phyloP scores from a whole-genome alignment of 495 filamentous ascomycete genomes.

The Annulohypoxylon stygium region DNA sequence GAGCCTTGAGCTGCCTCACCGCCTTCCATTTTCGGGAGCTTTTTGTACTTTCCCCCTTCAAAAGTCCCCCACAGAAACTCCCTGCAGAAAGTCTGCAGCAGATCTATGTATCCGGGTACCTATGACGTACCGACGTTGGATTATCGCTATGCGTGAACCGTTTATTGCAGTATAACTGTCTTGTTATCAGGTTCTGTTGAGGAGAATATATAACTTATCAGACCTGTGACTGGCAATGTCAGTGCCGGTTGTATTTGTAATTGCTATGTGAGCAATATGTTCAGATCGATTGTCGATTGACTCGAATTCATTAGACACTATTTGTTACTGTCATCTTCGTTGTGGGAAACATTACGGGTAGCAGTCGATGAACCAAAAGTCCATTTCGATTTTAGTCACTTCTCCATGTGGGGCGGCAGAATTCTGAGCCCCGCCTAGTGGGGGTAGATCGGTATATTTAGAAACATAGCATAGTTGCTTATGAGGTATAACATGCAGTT shows the following conservation, averaged over 20 bases:
- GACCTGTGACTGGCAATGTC: not conserved
- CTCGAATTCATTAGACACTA: not conserved
- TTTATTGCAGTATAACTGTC: not conserved
- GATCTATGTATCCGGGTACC: not conserved
- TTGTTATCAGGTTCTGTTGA: not conserved
- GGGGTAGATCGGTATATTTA: not conserved
- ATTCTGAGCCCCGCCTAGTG: conserved; percentile 21
- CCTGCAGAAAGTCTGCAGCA: not conserved
- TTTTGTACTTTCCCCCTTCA: conserved; percentile 20
- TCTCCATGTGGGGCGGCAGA: conserved; percentile 21
- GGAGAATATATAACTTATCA: not conserved
- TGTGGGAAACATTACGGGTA: not conserved
- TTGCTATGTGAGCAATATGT: not conserved
- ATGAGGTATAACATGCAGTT: not conserved
- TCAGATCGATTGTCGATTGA: not conserved
- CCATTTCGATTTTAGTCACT: not conserved
- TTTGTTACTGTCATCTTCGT: not conserved
- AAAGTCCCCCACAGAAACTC: conserved; percentile 34
- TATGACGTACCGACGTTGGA: conserved; percentile 35
- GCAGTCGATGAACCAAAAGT: not conserved
- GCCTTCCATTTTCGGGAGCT: conserved; percentile 42
- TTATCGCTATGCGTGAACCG: not conserved
- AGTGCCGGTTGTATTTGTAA: not conserved
- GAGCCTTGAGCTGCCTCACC: conserved; percentile 44
- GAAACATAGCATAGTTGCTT: not conserved